Evolutionary conservation across 306 rosid species (phyloP), one percentile per base, ranked within the genome.

Genomic region (Prinsepia uniflora): DNA sequence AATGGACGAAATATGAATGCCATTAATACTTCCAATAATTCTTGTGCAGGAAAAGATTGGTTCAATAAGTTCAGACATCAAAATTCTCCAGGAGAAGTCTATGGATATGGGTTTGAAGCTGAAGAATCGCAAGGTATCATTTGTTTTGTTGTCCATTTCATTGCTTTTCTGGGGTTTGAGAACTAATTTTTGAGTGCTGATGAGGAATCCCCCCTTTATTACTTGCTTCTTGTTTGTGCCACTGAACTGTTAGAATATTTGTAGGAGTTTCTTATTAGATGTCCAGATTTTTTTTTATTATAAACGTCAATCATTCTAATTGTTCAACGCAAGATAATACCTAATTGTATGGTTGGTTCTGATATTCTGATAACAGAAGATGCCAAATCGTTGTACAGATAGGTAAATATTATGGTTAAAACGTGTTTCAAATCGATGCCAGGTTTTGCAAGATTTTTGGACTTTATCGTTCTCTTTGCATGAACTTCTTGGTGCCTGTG

Each of bases 1-100:
- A 46, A 46, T 34, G 41, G 46, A 46, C 44, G 5, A 7, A 11
- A 36, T 20, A n/a, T 73, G 60, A 68, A 68, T 70, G 53, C 44
- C 13, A 75, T 49, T 65, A 45, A 67, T 43, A 71, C 45, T 70
- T 75, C 1, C 11, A 36, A 24, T 19, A 70, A 54, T 42, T 20
- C 39, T 70, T 72, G 63, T 76, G 77, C 94, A 93, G 99, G 67
- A 80, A 44, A 97, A 94, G 80, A 94, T 94, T 83, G 99, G 97
- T 83, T 94, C 98, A 49, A 94, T 94, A 65, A 94, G 98, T 83
- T 88, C 99, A 54, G 99, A 94, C 82, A 94, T 94, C 77, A 94
- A 91, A 75, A 81, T 94, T 74, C 96, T 94, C 68, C 99, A 94
- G 72, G 98, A 90, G 90, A 94, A 90, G 84, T 94, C 98, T 72